These are phyloP conservation scores for Phylloporus sp. DNA, from an alignment of 768 basidiomycete genomes.

Conservation along the genomic window DNA sequence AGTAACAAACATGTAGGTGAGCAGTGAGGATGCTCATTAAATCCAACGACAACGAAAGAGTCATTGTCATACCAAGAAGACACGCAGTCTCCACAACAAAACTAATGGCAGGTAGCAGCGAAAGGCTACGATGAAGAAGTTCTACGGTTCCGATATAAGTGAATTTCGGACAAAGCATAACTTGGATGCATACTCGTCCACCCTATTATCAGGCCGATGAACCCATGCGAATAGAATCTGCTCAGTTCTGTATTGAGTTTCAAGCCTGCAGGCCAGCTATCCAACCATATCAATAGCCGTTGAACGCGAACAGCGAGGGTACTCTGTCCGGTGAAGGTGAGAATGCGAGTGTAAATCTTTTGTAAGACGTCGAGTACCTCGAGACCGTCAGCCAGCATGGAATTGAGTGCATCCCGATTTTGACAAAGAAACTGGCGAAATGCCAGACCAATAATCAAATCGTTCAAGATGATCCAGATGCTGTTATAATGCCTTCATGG, in stretches of 20 bases:
- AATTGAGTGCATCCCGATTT: constrained; percentile 50
- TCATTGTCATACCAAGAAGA: constrained; percentile 55
- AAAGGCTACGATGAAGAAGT: constrained; percentile 21
- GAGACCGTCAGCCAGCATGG: constrained; percentile 31
- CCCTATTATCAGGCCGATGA: constrained; percentile 57
- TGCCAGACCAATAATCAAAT: constrained; percentile 78
- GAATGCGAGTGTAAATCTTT: background rate
- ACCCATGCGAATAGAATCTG: constrained; percentile 70
- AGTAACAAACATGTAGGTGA: constrained; percentile 71
- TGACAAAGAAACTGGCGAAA: constrained; percentile 69
- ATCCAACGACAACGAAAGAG: constrained; percentile 65
- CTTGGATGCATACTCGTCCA: constrained; percentile 66
- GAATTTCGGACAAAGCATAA: background rate
- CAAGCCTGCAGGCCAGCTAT: constrained; percentile 93
- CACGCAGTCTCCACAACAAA: constrained; percentile 35
- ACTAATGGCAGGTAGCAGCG: constrained; percentile 22
- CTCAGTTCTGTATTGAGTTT: constrained; percentile 97
- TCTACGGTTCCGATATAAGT: constrained; percentile 8
- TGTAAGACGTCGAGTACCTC: constrained; percentile 34
- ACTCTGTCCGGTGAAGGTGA: constrained; percentile 11
- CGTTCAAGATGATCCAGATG: constrained; percentile 89
- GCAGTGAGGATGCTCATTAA: constrained; percentile 60
- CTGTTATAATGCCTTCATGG: constrained; percentile 78
- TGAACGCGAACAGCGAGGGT: constrained; percentile 38
- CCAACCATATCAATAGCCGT: constrained; percentile 71